Conservation (phyloP, 176 grass and related monocot genomes). For the Avena eriantha region DNA sequence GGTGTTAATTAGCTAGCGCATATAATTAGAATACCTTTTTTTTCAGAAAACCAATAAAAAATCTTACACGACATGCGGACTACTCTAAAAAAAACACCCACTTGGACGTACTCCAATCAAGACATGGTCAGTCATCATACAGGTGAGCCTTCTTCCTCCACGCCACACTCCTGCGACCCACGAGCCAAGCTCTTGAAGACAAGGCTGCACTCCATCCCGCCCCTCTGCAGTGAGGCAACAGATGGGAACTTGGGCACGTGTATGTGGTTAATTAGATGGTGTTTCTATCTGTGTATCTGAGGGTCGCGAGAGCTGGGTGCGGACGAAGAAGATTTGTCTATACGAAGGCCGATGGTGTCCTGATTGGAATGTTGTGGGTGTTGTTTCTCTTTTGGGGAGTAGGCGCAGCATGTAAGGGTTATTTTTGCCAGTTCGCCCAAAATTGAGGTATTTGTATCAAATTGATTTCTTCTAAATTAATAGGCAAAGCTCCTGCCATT, state of each 20-base stretch:
- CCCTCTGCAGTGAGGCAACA: neutral
- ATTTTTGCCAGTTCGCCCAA: neutral
- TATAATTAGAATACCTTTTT: neutral
- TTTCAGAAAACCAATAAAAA: neutral
- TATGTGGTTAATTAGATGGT: neutral
- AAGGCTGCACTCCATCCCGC: neutral
- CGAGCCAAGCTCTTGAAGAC: neutral
- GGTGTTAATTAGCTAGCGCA: conserved; percentile 10
- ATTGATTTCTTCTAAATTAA: neutral
- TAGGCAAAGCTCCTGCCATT: neutral
- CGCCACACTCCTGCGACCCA: neutral
- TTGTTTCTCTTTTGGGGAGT: conserved; percentile 1
- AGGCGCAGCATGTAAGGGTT: neutral
- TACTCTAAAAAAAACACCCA: neutral
- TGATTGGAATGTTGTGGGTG: neutral
- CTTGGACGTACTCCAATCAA: neutral
- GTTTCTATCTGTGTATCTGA: neutral
- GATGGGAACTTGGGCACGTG: neutral
- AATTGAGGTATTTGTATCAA: neutral
- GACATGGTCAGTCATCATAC: conserved; percentile 6
- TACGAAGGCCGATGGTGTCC: neutral
- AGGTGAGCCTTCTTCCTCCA: neutral
- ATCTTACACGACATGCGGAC: neutral
- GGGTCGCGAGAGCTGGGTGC: neutral
- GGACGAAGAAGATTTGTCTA: neutral